Conservation (phyloP, 2,329 filamentous ascomycete species). For the Neopestalotiopsis sp. region DNA sequence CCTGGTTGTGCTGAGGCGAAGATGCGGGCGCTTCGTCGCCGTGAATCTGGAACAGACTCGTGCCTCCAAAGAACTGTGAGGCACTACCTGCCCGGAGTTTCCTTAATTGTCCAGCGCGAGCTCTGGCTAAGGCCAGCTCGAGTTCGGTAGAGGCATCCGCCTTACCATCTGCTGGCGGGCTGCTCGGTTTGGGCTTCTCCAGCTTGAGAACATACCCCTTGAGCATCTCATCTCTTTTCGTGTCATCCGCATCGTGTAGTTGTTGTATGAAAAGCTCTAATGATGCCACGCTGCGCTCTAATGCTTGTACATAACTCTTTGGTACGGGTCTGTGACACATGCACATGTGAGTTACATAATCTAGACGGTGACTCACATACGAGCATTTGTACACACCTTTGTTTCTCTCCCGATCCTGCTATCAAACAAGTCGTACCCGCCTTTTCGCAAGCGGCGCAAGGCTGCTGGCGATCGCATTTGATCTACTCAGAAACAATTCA, state of each 20-base stretch:
- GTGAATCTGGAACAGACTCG: constrained; percentile 51
- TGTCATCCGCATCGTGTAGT: constrained; percentile 45
- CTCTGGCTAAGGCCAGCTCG: constrained; percentile 34
- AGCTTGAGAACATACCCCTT: constrained; percentile 38
- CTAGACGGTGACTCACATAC: neutral
- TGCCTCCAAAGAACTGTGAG: constrained; percentile 54
- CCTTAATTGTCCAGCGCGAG: constrained; percentile 43
- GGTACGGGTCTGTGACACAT: constrained; percentile 44
- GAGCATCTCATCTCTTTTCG: constrained; percentile 48
- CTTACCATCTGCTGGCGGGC: constrained; percentile 22
- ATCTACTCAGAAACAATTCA: constrained; percentile 13
- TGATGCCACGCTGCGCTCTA: constrained; percentile 52
- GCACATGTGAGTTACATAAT: neutral
- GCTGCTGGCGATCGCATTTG: constrained; percentile 21
- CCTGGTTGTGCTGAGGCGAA: neutral
- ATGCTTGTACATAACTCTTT: constrained; percentile 51
- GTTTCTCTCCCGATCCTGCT: constrained; percentile 22
- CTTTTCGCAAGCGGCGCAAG: constrained; percentile 21
- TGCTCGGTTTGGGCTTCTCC: constrained; percentile 21
- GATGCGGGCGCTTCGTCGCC: constrained; percentile 26
- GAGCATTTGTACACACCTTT: constrained; percentile 14
- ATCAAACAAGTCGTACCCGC: constrained; percentile 22
- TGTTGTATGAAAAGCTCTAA: constrained; percentile 51
- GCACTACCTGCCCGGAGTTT: constrained; percentile 44
- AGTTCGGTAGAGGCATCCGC: constrained; percentile 23